Evolutionary conservation across 495 filamentous ascomycete genomes (phyloP), one percentile per base, ranked within the genome.

Genomic region (Daldinia loculata): DNA sequence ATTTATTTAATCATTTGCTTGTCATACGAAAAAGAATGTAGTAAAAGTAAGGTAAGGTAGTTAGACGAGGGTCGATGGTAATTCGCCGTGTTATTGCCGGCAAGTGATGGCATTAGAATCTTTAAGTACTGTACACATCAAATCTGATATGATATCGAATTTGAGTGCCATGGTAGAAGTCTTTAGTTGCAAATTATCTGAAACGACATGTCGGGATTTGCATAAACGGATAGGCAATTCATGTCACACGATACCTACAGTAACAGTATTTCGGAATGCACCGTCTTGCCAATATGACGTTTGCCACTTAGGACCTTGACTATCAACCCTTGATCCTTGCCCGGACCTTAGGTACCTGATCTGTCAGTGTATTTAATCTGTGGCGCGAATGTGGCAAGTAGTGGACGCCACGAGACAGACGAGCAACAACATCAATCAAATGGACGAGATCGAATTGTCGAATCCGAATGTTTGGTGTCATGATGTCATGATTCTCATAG

Each of bases 401-500:
- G 34, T 36, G 1, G 12, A 36, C 12, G 34, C 43, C 8, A 48
- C 17, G 3, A 22, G 43, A 19, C 3, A 43, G n/a, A 19, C 5
- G 5, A 5, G 27, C 6, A 45, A 19, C n/a, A 43, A 17, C 19
- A n/a, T 19, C 14, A 53, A 24, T 41, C 4, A 15, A 36, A 45
- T 29, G 27, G 4, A 56, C 56, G 29, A 15, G 27, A 66, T 61
- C 39, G 19, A 71, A 43, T 58, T 66, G 57, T 59, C 26, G 12
- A 43, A 63, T 22, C 48, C 30, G 6, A 24, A 60, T 52, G 14
- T 62, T 62, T 19, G 26, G 56, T 22, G 19, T 63, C 55, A 50
- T 71, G 69, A 71, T 63, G 63, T 71, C 69, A 71, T 63, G 36
- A 61, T 11, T 27, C 19, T 36, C 4, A 0, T 5, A 4, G 41